phyloP scores from a whole-genome alignment of 2,329 filamentous ascomycete genomes.

The Neonectria hederae region DNA sequence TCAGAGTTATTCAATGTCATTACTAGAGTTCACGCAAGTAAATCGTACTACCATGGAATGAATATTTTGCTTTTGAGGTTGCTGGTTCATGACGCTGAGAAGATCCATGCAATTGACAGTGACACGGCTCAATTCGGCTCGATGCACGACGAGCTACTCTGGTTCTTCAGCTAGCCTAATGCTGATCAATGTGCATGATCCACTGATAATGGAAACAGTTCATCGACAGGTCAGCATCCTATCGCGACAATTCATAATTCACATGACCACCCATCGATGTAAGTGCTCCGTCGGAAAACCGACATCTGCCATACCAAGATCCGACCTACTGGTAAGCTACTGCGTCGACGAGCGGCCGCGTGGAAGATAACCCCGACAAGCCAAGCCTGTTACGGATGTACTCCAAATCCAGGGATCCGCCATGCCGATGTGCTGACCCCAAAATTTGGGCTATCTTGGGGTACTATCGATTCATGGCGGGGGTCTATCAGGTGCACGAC shows the following conservation, averaged over 20 bases:
- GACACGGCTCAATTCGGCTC: too few relatives aligned
- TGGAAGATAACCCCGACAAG: background rate
- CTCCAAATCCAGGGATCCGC: background rate
- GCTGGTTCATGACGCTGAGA: too few relatives aligned
- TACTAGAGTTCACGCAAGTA: background rate
- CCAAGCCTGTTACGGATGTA: background rate
- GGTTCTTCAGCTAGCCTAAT: background rate
- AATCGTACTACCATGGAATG: background rate
- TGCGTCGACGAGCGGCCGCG: too few relatives aligned
- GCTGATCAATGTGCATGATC: background rate
- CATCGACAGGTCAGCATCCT: background rate
- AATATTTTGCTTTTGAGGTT: too few relatives aligned
- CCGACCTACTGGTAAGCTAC: background rate
- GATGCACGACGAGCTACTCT: too few relatives aligned
- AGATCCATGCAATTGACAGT: too few relatives aligned
- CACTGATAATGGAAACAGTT: background rate
- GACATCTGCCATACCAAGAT: background rate
- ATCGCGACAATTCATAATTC: background rate
- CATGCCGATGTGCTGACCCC: background rate
- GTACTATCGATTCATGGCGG: constrained; percentile 1
- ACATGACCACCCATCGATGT: background rate
- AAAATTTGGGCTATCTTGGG: constrained; percentile 12
- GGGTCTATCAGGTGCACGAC: constrained; percentile 1
- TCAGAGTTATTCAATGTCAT: background rate
- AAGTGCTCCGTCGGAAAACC: background rate